Base-by-base conservation (phyloP, 345 rosid genomes). In the Ailanthus altissimus region DNA sequence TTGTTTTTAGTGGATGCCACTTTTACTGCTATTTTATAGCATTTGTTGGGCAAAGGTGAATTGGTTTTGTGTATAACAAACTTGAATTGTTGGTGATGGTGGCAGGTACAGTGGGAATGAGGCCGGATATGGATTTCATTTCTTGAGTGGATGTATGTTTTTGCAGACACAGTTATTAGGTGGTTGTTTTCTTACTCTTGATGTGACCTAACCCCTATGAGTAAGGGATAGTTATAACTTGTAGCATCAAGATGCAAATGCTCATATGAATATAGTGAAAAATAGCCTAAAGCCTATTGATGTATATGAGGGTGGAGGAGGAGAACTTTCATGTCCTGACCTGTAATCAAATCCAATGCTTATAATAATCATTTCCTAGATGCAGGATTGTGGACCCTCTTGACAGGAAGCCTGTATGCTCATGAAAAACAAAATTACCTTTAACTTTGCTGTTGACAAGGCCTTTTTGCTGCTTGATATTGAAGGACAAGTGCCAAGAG, bases 291-390 rank as follows among this genome's bases (percentile, higher is more conserved):
- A 43, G 18, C 26, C 76, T 70, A 53, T 79, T 83, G 71, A 77
- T 69, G 6, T 74, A 54, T 43, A 67, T 71, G 56, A 47, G 36
- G 65, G 49, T n/a, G 80, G 63, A 76, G 78, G 80, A 45, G 72
- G 60, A 73, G 49, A 76, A 67, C 46, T 20, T 77, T 50, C 23
- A 66, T 62, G 42, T 53, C 21, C 13, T 68, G 79, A 49, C 61
- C 68, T 65, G 43, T 36, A 49, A 75, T 54, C 42, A 75, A 77
- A 72, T 64, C 28, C 58, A 69, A 28, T 63, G 60, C 76, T 70
- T 49, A 56, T 38, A 50, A 28, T 63, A 63, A 53, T 76, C 57
- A 72, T 71, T 65, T 20, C n/a, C 71, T 71, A 83, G 81, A 77
- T 74, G 53, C 65, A 66, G 32, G 15, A 40, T 56, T 6, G 9